Evolutionary conservation across 176 grass and related monocot species (phyloP), one percentile per base, ranked within the genome.

Genomic region (Miscanthus lutarioriparius): DNA sequence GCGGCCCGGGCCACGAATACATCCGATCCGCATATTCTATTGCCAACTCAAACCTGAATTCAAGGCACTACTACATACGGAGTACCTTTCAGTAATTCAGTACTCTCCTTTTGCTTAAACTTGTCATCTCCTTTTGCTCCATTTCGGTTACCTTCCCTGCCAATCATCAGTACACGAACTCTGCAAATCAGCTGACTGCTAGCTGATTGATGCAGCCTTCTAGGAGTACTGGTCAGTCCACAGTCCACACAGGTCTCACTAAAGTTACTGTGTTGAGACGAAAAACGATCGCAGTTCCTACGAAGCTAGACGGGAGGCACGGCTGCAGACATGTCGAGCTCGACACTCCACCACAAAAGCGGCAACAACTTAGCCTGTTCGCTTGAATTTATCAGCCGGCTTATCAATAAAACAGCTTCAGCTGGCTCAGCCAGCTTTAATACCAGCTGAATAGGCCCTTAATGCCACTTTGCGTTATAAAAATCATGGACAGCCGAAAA

Each of bases 271-370:
- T 48, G 13, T 39, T 30, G 23, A 59, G 45, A 45, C 37, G 16
- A 69, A 38, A 32, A 78, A 33, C 11, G 19, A 72, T 33, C 77
- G 80, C 41, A 49, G 32, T 27, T n/a, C 78, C 78, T 77, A 38
- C 35, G 10, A 65, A 77, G 33, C 65, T 2, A 30, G 28, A 30
- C 83, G 41, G 75, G 87, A 84, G 72, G 27, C 6, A n/a, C 65
- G 77, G 64, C 22, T 20, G 13, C 33, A 15, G 70, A 78, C 83
- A 90, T 86, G 79, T 82, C 83, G 83, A 72, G 78, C 83, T 78
- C 83, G 64, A 67, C 88, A 59, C 88, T 90, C 83, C 7, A 78
- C 73, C 54, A 47, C 67, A 83, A 87, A 83, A 3, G 35, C 30
- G 79, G 63, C 35, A 61, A 32, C 10, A 86, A 72, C 22, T 86